Percentiles rank a stretch among this genome's conserved stretches.
phyloP scores from a whole-genome alignment of 768 basidiomycete species.

The Kwoniella sp. region DNA sequence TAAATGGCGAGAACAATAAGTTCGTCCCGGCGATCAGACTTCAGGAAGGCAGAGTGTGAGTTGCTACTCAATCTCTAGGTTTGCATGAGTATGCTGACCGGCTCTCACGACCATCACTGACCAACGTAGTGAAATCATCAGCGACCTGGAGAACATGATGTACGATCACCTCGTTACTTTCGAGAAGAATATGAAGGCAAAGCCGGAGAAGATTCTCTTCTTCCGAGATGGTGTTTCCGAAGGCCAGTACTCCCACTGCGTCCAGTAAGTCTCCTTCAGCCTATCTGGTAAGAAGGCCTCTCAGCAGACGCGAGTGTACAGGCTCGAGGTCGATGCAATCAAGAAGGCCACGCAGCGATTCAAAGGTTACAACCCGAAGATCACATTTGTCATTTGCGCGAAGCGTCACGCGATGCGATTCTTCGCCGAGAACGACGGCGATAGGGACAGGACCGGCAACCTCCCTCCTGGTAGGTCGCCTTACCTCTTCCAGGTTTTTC shows the following conservation, averaged over 20 bases:
- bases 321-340: conserved; percentile 44
- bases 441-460: conserved; percentile 49
- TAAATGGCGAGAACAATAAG: conserved; percentile 40
- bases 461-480: conserved; percentile 38
- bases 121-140: conserved; percentile 47
- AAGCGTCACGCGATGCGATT: conserved; percentile 56
- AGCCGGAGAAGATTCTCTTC: conserved; percentile 51
- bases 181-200: conserved; percentile 40
- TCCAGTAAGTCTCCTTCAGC: conserved; percentile 33
- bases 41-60: conserved; percentile 53
- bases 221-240: conserved; percentile 56
- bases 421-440: conserved; percentile 39
- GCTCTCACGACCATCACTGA: background rate
- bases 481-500: too few species aligned
- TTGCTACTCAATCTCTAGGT: background rate
- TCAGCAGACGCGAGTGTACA: background rate
- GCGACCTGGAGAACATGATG: conserved; percentile 49
- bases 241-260: conserved; percentile 53
- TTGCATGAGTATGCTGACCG: background rate
- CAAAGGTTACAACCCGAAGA: conserved; percentile 49
- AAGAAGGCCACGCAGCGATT: conserved; percentile 36
- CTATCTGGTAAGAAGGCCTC: background rate
- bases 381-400: conserved; percentile 53
- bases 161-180: conserved; percentile 41
- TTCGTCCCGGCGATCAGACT: conserved; percentile 44